Percentiles rank a stretch among this genome's conserved stretches.
phyloP scores from a whole-genome alignment of 2,329 filamentous ascomycete species.

The Phaeosphaeria sp. region DNA sequence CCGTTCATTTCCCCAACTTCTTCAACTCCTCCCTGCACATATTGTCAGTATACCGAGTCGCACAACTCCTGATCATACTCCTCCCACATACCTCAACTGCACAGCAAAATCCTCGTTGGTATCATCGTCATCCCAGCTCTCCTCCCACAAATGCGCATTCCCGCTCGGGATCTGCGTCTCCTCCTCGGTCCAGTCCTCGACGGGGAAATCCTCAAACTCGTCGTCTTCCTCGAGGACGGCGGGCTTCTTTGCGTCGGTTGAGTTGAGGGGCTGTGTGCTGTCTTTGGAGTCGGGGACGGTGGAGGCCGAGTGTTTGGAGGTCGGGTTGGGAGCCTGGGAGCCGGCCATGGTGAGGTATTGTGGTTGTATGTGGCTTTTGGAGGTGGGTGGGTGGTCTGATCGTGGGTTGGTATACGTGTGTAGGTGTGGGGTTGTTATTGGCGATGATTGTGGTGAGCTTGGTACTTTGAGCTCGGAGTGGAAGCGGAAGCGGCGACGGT shows the following conservation, averaged over 20 bases:
- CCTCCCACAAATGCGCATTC: slow-evolving; percentile 93
- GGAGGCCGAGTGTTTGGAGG: slow-evolving; percentile 51
- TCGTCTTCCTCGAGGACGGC: slow-evolving; percentile 89
- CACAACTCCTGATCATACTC: too few relatives aligned
- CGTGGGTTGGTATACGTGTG: neutral
- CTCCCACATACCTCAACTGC: slow-evolving; percentile 79
- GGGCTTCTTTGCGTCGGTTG: slow-evolving; percentile 63
- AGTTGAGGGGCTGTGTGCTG: slow-evolving; percentile 48
- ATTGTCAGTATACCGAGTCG: too few relatives aligned
- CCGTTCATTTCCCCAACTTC: slow-evolving; percentile 77
- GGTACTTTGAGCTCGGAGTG: slow-evolving; percentile 20
- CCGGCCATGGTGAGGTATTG: slow-evolving; percentile 52
- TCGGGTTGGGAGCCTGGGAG: slow-evolving; percentile 8
- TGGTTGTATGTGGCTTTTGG: too few relatives aligned
- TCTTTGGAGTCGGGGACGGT: slow-evolving; percentile 44
- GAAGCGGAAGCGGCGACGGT: slow-evolving; percentile 20
- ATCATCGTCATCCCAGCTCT: slow-evolving; percentile 99
- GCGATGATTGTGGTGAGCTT: slow-evolving; percentile 11
- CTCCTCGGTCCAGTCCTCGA: slow-evolving; percentile 94
- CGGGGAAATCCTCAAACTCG: slow-evolving; percentile 98
- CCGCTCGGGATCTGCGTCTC: slow-evolving; percentile 82
- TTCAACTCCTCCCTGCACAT: slow-evolving; percentile 86
- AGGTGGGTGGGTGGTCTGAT: too few relatives aligned
- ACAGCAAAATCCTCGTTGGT: slow-evolving; percentile 94
- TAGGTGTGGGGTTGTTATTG: slow-evolving; percentile 1